These are phyloP conservation scores for Crithidia mellificae DNA, from an alignment of 208 protist species.

Conservation along the genomic window DNA sequence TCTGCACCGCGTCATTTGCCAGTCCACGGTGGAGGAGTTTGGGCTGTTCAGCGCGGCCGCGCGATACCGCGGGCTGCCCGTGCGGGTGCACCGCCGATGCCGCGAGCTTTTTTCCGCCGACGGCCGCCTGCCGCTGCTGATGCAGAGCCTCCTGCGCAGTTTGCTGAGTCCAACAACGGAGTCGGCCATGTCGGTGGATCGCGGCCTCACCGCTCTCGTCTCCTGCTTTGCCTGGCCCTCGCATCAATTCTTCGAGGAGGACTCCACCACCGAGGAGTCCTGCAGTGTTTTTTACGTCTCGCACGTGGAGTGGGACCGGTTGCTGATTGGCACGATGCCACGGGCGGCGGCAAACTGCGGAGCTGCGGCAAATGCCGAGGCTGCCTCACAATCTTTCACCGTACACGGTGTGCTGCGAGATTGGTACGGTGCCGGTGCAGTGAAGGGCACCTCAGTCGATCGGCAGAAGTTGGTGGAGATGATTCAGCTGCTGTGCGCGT, in stretches of 20 bases:
- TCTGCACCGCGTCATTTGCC: slow-evolving; percentile 31
- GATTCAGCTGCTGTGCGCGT: slow-evolving; percentile 43
- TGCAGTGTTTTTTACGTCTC: slow-evolving; percentile 50
- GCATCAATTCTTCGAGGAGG: slow-evolving; percentile 83
- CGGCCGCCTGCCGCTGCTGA: slow-evolving; percentile 39
- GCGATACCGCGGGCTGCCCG: slow-evolving; percentile 56
- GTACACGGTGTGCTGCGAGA: slow-evolving; percentile 33
- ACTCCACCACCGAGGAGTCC: slow-evolving; percentile 49
- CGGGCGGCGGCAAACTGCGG: neutral
- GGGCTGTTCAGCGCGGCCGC: slow-evolving; percentile 63
- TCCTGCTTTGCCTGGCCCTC: slow-evolving; percentile 72
- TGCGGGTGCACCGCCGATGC: slow-evolving; percentile 56
- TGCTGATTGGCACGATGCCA: slow-evolving; percentile 39
- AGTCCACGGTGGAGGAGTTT: slow-evolving; percentile 70
- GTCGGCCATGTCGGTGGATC: slow-evolving; percentile 30
- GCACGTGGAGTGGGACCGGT: slow-evolving; percentile 48
- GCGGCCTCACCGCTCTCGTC: slow-evolving; percentile 38
- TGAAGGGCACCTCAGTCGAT: slow-evolving; percentile 26
- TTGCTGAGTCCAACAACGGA: slow-evolving; percentile 15
- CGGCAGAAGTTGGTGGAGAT: slow-evolving; percentile 41
- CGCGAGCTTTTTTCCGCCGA: slow-evolving; percentile 44
- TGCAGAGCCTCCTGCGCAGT: slow-evolving; percentile 36
- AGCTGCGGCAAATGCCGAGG: neutral
- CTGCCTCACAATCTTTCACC: slow-evolving; percentile 6
- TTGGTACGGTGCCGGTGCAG: slow-evolving; percentile 22